These are phyloP conservation scores for Stephania cephalantha DNA, from an alignment of 164 flowering plant species.

Conservation along the genomic window DNA sequence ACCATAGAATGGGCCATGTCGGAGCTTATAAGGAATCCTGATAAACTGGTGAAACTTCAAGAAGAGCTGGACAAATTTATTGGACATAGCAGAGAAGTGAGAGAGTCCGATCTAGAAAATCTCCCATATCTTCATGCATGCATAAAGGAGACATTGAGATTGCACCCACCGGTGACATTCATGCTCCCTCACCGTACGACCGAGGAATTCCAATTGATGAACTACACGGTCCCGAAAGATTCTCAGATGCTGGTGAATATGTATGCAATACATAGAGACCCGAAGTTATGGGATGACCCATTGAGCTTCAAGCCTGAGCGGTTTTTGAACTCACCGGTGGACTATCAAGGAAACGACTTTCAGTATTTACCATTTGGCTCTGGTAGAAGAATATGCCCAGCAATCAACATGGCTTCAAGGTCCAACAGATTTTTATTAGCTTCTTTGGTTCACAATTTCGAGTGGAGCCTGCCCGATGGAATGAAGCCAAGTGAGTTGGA, in stretches of 20 bases:
- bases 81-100: not conserved
- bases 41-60: not conserved
- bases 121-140: constrained; percentile 9
- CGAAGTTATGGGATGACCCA: constrained; percentile 5
- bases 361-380: constrained; percentile 5
- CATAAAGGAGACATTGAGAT: constrained; percentile 6
- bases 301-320: not conserved
- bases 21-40: constrained; percentile 1
- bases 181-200: constrained; percentile 1
- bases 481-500: not conserved
- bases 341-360: not conserved
- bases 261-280: constrained; percentile 9
- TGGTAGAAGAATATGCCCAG: constrained; percentile 10
- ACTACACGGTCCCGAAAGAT: constrained; percentile 1
- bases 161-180: constrained; percentile 7
- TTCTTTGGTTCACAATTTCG: not conserved
- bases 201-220: constrained; percentile 1
- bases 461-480: constrained; percentile 1
- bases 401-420: not conserved
- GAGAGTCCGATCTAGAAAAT: not conserved
- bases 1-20: constrained; percentile 8
- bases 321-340: constrained; percentile 2
- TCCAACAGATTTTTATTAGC: not conserved
- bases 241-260: not conserved
- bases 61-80: not conserved